phyloP scores from a whole-genome alignment of 2,329 filamentous ascomycete genomes.

The Alternaria arbusti region DNA sequence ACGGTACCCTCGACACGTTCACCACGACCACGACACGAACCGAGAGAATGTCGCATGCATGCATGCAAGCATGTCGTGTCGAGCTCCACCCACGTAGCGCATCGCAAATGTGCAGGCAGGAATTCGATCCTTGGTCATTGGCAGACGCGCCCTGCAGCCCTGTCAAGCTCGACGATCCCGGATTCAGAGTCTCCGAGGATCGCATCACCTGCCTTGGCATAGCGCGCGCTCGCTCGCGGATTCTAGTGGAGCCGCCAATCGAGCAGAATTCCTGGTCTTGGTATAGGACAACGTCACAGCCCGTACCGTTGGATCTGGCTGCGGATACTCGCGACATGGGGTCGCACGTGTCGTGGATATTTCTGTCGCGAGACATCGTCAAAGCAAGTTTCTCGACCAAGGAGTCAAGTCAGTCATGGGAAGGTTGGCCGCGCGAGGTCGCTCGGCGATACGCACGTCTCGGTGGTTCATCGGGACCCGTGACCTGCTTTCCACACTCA shows the following conservation, averaged over 20 bases:
- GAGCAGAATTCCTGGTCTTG: conserved; percentile 11
- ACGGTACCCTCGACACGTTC: conserved; percentile 7
- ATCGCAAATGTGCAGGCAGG: background rate
- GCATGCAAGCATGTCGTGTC: background rate
- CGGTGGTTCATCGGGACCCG: conserved; percentile 4
- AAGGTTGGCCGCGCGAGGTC: background rate
- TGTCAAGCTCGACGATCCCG: conserved; percentile 19
- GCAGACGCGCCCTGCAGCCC: conserved; percentile 6
- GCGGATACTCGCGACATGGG: background rate
- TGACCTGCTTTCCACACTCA: background rate
- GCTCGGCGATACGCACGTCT: background rate
- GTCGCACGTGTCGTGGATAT: background rate
- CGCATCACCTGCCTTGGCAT: conserved; percentile 20
- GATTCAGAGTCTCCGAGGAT: conserved; percentile 22
- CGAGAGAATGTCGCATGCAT: background rate
- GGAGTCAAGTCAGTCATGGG: background rate
- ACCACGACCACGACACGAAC: conserved; percentile 3
- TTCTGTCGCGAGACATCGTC: background rate
- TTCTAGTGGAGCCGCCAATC: conserved; percentile 7
- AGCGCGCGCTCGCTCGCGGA: conserved; percentile 3
- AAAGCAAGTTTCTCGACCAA: background rate
- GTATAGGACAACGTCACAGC: conserved; percentile 5
- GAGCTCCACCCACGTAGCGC: conserved; percentile 2
- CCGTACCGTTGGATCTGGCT: conserved; percentile 5
- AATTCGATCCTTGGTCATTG: conserved; percentile 11